Evolutionary conservation across 2,329 filamentous ascomycete species (phyloP), one percentile per base, ranked within the genome.

Genomic region (Pseudohalonectria lignicola): DNA sequence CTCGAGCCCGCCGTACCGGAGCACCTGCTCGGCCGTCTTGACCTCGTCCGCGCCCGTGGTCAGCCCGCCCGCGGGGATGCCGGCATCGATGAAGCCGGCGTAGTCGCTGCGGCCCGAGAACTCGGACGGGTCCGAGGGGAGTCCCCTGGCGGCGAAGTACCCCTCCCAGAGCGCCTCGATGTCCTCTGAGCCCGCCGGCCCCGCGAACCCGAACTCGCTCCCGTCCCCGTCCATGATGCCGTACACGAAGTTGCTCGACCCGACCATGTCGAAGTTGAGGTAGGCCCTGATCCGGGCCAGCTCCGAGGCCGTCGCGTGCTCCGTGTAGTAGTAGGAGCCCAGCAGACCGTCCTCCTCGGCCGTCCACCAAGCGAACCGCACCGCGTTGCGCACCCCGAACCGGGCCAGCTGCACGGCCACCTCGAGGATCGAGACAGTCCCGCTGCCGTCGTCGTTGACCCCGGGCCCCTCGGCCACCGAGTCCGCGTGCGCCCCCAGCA

Each of bases 361-460:
- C 2, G 72, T 69, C 74, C 76, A 82, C 64, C 72, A 82, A 39
- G 60, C 66, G 54, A 81, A 79, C 41, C 76, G 69, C 30, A 68
- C 62, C 11, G 63, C 60, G 44, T 72, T 66, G 43, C 76, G 54
- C 39, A 66, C 40, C 5, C 67, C 62, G 45, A 80, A 69, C 53
- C 75, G 74, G n/a, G 70, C 66, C 23, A 81, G 64, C n/a, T 69
- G 66, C 19, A 68, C 66, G 9, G 76, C 76, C 21, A 77, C 62
- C 37, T 75, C 73, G 8, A 81, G 62, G 36, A 78, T 62, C 18
- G 67, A 67, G 43, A 77, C 68, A 2, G 67, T 66, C 15, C 76
- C 76, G 12, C 67, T 73, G 35, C 76, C 77, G 48, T 82, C 70
- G 51, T 81, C 77, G 53, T 81, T 82, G 59, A 82, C 77, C 5